Conservation (phyloP, 1,284 basidiomycete genomes). For the Trametes polyzona region DNA sequence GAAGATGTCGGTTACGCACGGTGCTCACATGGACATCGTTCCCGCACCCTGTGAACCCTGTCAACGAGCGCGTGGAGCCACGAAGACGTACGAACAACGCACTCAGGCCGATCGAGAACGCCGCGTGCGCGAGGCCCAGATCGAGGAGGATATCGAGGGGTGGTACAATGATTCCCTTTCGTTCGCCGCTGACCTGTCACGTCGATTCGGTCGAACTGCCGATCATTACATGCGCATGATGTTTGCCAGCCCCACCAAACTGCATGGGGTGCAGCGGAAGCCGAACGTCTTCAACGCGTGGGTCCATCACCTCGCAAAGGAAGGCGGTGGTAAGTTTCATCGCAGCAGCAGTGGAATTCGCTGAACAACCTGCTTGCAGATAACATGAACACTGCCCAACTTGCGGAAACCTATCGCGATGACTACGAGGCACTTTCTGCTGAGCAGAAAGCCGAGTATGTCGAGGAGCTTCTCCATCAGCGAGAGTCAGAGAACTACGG, state of each 20-base stretch:
- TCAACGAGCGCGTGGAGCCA: no score
- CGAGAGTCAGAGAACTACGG: background rate
- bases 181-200: background rate
- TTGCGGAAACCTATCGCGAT: background rate
- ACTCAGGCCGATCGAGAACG: no score
- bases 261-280: background rate
- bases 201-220: background rate
- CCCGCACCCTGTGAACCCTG: no score
- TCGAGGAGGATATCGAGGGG: background rate
- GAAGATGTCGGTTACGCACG: no score
- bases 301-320: background rate
- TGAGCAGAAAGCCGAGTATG: background rate
- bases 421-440: background rate
- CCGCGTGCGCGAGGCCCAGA: no score
- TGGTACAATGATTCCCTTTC: background rate
- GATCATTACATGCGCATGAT: background rate
- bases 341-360: background rate
- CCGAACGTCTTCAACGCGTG: slow-evolving; percentile 3
- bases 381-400: background rate
- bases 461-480: background rate
- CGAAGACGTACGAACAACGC: no score
- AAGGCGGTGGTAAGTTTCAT: background rate
- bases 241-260: background rate
- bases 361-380: background rate
- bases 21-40: no score